Percentiles rank a stretch among this genome's conserved stretches.
Conservation (phyloP, 179 eudicot genomes). For the Nepenthes alata region DNA sequence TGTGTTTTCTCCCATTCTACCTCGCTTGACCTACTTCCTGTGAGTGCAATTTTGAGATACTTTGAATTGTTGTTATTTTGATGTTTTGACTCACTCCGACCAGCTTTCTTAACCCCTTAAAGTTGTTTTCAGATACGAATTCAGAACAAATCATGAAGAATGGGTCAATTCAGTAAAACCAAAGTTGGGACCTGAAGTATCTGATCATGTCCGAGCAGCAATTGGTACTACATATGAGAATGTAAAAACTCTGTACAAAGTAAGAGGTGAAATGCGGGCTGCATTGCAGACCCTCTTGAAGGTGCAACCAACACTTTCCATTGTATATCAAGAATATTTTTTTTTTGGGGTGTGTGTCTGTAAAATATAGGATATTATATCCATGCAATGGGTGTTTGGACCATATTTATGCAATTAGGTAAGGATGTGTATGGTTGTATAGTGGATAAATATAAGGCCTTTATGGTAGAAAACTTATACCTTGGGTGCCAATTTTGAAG, state of each 20-base stretch:
- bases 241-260: constrained; percentile 58
- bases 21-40: too few species aligned
- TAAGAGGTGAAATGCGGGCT: constrained; percentile 59
- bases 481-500: background rate
- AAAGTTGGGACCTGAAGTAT: constrained; percentile 44
- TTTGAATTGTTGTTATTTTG: too few species aligned
- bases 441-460: too few species aligned
- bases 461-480: too few species aligned
- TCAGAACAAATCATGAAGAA: constrained; percentile 65
- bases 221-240: constrained; percentile 28
- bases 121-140: constrained; percentile 51
- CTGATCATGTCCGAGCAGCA: constrained; percentile 37
- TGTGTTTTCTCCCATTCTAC: too few species aligned
- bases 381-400: too few species aligned
- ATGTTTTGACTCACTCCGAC: constrained; percentile 13
- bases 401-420: too few species aligned
- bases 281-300: constrained; percentile 60
- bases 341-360: too few species aligned
- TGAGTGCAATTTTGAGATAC: too few species aligned
- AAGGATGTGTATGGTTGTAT: too few species aligned
- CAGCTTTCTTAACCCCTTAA: constrained; percentile 1
- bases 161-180: constrained; percentile 66
- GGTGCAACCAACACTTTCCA: constrained; percentile 25
- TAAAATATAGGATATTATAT: too few species aligned
- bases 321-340: background rate